These are phyloP conservation scores for Bondarzewia mesenterica DNA, from an alignment of 1,284 basidiomycete genomes.

Conservation along the genomic window DNA sequence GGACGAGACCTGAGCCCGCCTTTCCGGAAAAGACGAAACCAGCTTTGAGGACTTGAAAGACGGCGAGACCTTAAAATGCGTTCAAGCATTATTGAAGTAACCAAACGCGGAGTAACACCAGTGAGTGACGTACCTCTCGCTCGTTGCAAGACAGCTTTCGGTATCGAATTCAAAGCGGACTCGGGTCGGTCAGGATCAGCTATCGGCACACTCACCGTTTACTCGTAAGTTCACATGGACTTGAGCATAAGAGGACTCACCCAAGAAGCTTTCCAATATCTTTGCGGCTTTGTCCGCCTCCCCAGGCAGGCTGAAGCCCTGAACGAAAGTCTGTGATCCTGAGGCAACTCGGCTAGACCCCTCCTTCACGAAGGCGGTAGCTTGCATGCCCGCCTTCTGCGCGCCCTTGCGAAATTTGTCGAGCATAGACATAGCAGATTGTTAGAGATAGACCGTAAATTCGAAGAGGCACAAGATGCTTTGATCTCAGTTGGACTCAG, in stretches of 20 bases:
- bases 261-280: slow-evolving; percentile 85
- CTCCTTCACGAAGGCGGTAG: slow-evolving; percentile 62
- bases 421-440: slow-evolving; percentile 49
- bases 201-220: slow-evolving; percentile 20
- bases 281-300: slow-evolving; percentile 90
- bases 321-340: slow-evolving; percentile 69
- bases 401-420: slow-evolving; percentile 78
- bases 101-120: not conserved
- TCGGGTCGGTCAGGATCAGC: slow-evolving; percentile 86
- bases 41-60: slow-evolving; percentile 92
- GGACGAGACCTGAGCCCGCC: slow-evolving; percentile 90
- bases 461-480: too few relatives aligned
- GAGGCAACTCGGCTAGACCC: slow-evolving; percentile 60
- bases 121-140: slow-evolving; percentile 62
- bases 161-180: slow-evolving; percentile 91
- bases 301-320: slow-evolving; percentile 79
- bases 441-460: too few relatives aligned
- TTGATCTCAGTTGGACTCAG: too few relatives aligned
- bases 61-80: slow-evolving; percentile 65
- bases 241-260: slow-evolving; percentile 34
- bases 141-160: slow-evolving; percentile 85
- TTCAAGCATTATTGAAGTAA: not conserved
- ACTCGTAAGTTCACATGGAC: not conserved
- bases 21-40: slow-evolving; percentile 97
- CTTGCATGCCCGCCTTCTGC: slow-evolving; percentile 74